Conservation (phyloP, 805 yeast genomes). For the Metschnikowia vanudenii region DNA sequence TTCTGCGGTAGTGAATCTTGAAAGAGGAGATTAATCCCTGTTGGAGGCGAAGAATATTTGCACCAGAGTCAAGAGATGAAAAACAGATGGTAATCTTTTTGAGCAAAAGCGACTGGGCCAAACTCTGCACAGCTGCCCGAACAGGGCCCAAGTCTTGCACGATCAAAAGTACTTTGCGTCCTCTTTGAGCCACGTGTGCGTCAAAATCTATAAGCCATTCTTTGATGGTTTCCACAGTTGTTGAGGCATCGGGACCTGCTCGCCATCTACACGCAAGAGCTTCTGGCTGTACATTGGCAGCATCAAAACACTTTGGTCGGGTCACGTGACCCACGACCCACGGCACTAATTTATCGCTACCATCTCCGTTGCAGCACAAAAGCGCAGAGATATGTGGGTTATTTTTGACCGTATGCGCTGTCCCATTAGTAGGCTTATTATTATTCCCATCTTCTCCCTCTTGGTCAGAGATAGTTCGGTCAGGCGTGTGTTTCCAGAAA, state of each 20-base stretch:
- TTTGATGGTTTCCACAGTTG: not conserved
- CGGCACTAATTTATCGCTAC: not conserved
- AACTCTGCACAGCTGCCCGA: not conserved
- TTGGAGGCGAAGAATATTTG: not conserved
- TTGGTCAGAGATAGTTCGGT: not conserved
- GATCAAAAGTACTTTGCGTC: not conserved
- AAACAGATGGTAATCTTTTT: not conserved
- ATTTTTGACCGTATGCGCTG: no score
- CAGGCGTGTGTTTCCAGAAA: not conserved
- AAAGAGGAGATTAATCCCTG: not conserved
- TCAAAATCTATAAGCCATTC: constrained; percentile 1
- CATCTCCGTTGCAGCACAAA: constrained; percentile 3
- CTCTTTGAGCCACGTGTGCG: not conserved
- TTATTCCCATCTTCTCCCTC: no score
- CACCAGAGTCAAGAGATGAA: not conserved
- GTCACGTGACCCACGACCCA: not conserved
- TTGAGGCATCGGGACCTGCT: not conserved
- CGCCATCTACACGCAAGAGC: not conserved
- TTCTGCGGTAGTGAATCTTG: not conserved
- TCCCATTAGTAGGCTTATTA: no score
- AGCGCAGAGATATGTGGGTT: not conserved
- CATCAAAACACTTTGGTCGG: not conserved
- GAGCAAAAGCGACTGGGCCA: not conserved
- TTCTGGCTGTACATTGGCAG: not conserved
- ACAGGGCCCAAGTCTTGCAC: not conserved